Base-by-base conservation (phyloP, 2,329 filamentous ascomycete genomes). In the Sarocladiaceae sp. region DNA sequence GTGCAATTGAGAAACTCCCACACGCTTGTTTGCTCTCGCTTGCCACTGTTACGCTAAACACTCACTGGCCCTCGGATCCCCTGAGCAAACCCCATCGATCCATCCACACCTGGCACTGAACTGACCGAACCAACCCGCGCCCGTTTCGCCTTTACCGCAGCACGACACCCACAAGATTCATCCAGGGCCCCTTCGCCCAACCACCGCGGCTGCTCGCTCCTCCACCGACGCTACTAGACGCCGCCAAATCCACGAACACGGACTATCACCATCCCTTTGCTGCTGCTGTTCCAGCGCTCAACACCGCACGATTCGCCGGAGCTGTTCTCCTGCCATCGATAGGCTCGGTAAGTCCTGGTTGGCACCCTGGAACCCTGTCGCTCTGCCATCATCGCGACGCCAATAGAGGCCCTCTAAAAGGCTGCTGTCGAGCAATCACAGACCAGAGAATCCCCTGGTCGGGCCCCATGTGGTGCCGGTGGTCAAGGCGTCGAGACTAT, bases 401-500 rank as follows among this genome's bases (percentile, higher is more conserved):
- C 21, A 39, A 39, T 35, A 15, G 33, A 19, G 16, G 15, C 9
- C 7, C 19, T 4, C 33, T 19, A 19, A 19, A 18, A 13, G 16
- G 9, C 33, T 35, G 33, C 33, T 20, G 34, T 13, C 34, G 34
- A 39, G 34, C 34, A 39, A 26, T 29, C 37, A 29, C 37, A 29
- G 24, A 24, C 24, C 21, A 24, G 13, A 15, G 34, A 24, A 24
- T 19, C 19, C 21, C 33, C n/a, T 19, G 16, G 34, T 6, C 26
- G 20, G n/a, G 37, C 23, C 37, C 37, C 37, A 29, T 41, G 7
- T 29, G 26, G 13, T n/a, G n/a, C 15, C 18, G 21, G 37, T 41
- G 37, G 37, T 41, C 37, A 41, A 41, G 37, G 37, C 37, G 37
- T 41, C 37, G 19, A 41, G 37, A 41, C n/a, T 15, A 41, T 41